phyloP scores from a whole-genome alignment of 371 early-diverging fungal species.

The Funneliformis caledonium region DNA sequence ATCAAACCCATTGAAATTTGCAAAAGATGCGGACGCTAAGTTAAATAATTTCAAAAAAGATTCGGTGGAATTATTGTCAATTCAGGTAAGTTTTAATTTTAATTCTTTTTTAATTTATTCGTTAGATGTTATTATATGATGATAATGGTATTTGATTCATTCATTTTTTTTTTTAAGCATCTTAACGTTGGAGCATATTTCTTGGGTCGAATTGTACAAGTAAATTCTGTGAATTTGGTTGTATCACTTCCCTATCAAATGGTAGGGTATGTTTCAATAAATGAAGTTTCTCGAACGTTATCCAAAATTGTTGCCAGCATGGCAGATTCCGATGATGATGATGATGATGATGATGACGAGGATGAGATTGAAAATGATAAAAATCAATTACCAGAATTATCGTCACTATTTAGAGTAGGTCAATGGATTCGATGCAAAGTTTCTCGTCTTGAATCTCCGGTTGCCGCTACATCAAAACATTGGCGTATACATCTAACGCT shows the following conservation, averaged over 20 bases:
- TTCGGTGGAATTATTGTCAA: background rate
- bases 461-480: conserved; percentile 48
- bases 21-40: background rate
- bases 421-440: conserved; percentile 77
- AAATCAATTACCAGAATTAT: conserved; percentile 60
- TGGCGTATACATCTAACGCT: conserved; percentile 72
- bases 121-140: background rate
- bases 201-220: conserved; percentile 78
- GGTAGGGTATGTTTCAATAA: conserved; percentile 76
- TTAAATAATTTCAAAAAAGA: background rate
- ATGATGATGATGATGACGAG: conserved; percentile 46
- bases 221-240: conserved; percentile 77
- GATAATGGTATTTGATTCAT: background rate
- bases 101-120: background rate
- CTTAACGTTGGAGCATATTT: conserved; percentile 74
- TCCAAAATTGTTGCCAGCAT: conserved; percentile 66
- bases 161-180: conserved; percentile 49
- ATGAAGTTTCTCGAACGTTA: conserved; percentile 73
- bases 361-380: conserved; percentile 40
- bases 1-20: background rate
- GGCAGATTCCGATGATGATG: conserved; percentile 58
- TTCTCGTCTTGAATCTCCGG: conserved; percentile 45
- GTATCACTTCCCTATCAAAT: conserved; percentile 81
- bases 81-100: conserved; percentile 4
- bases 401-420: conserved; percentile 67